These are phyloP conservation scores for Truncatella angustata DNA, from an alignment of 2,329 filamentous ascomycete genomes.

Conservation along the genomic window DNA sequence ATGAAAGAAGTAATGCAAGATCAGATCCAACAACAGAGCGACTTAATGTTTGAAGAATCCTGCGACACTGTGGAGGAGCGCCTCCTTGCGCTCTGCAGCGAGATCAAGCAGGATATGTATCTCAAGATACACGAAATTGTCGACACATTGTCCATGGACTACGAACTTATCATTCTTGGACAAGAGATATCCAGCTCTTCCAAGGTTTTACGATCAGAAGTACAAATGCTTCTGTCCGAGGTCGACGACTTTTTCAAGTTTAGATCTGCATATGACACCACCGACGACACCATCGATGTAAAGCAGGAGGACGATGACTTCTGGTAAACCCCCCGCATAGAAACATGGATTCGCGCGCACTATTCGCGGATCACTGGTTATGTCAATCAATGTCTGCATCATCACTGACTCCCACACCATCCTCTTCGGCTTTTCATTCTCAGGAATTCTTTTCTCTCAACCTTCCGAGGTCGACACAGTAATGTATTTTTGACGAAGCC, in stretches of 20 bases:
- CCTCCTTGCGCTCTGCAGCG: neutral
- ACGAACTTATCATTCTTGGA: neutral
- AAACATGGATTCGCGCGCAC: no score
- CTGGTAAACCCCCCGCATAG: no score
- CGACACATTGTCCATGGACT: neutral
- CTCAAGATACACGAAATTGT: neutral
- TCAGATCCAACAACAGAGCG: neutral
- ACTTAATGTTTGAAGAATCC: neutral
- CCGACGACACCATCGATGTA: neutral
- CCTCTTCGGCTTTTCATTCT: no score
- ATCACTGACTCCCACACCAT: no score
- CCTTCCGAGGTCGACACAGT: no score
- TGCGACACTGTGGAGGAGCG: neutral
- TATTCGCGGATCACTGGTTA: no score
- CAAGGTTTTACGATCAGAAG: neutral
- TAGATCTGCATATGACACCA: neutral
- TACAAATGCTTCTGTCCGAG: neutral
- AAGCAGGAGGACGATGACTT: neutral
- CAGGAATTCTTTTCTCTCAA: no score
- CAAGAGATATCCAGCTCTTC: neutral
- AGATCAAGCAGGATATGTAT: neutral
- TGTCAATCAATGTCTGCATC: no score
- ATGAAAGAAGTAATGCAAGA: neutral
- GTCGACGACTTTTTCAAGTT: neutral
- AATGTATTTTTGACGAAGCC: no score